Base-by-base conservation (phyloP, 2,329 filamentous ascomycete genomes). In the Pestalotiopsis sp. region DNA sequence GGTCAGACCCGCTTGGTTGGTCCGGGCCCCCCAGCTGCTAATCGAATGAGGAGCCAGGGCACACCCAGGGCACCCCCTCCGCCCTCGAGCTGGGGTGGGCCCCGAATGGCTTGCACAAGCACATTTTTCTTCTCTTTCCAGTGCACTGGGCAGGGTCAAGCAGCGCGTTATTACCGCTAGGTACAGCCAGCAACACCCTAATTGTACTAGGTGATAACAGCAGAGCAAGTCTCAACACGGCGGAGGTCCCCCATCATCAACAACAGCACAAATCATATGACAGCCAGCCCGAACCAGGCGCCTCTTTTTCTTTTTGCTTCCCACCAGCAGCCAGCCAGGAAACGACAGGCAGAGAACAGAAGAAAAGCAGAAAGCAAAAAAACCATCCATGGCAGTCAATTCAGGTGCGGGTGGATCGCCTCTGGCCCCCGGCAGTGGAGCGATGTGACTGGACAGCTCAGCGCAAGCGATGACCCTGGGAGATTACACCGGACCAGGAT, bases 401-500 rank as follows among this genome's bases (percentile, higher is more conserved):
- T 52, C 45, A 59, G 23, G 65, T 66, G 65, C 65, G 64, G 38
- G 64, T 66, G 52, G 65, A 56, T 23, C 57, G 27, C 23, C 57
- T 59, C 57, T 27, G 57, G 57, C 23, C 57, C 27, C 27, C 66
- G 66, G 45, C 45, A 52, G 58, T 52, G 45, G 40, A 56, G 65
- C 20, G 65, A 31, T 36, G 31, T 66, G 66, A 67, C n/a, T 63
- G 66, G 66, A 38, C 59, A 38, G 31, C 23, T 20, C 65, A 52
- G 36, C 58, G 27, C 66, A 74, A 74, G 74, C 74, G 73, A 74
- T 36, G 63, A 74, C 67, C 68, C 70, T 65, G 73, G 73, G 74
- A 75, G 74, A 75, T 75, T 75, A 60, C 73, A 67, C 71, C 66
- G 69, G 72, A 73, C 73, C 64, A 73, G 73, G 73, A 70, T 66